Evolutionary conservation across 2,329 filamentous ascomycete genomes (phyloP).

Genomic region (Thielaviopsis ethacetica): DNA sequence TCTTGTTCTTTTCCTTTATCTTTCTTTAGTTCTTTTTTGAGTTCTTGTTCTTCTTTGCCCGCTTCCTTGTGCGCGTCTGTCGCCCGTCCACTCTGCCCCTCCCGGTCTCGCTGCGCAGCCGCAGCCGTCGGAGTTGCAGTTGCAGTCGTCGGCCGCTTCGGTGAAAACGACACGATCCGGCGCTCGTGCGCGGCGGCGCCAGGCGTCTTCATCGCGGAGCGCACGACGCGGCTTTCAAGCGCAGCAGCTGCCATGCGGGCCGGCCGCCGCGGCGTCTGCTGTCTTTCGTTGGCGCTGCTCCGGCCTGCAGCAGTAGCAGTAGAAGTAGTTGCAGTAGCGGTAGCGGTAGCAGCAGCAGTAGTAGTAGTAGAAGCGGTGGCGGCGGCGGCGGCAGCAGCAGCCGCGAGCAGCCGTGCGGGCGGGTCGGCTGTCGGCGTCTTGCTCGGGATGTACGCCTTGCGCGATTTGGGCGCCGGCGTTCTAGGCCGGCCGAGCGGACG

Average conservation of each 20-base stretch:
- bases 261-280: too few species aligned
- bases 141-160: slow-evolving; percentile 2
- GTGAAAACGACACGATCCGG: slow-evolving; percentile 12
- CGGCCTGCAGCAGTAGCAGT: too few species aligned
- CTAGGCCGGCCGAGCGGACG: slow-evolving; percentile 6
- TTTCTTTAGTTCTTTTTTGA: too few species aligned
- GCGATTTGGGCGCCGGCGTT: slow-evolving; percentile 7
- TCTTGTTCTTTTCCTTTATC: neutral
- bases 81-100: too few species aligned
- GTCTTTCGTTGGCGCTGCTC: too few species aligned
- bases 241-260: too few species aligned
- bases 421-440: slow-evolving; percentile 6
- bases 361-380: slow-evolving; percentile 12
- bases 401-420: neutral
- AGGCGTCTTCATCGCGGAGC: neutral
- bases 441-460: slow-evolving; percentile 7
- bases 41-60: too few species aligned
- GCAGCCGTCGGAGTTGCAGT: neutral
- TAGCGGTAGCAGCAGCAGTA: neutral
- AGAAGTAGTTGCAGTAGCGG: too few species aligned
- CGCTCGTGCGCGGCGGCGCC: slow-evolving; percentile 6
- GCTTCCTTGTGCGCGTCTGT: too few species aligned
- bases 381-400: slow-evolving; percentile 15
- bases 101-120: neutral
- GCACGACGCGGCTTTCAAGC: neutral